phyloP scores from a whole-genome alignment of 1,139 yeast genomes.

The Yamadazyma blattariae region DNA sequence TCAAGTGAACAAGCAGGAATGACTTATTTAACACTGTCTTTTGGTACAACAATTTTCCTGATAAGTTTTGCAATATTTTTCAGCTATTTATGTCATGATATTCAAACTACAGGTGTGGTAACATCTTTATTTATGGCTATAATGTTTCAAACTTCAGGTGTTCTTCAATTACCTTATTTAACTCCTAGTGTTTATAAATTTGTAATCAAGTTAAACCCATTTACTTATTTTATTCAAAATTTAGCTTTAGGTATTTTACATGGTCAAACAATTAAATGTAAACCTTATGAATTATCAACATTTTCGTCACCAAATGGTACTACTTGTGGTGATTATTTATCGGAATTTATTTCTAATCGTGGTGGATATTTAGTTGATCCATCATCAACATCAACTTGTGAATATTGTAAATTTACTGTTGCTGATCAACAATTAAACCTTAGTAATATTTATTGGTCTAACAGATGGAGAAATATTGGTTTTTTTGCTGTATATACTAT shows the following conservation, averaged over 20 bases:
- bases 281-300: conserved; percentile 44
- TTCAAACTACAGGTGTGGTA: conserved; percentile 60
- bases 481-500: conserved; percentile 52
- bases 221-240: conserved; percentile 64
- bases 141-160: conserved; percentile 60
- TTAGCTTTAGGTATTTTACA: conserved; percentile 53
- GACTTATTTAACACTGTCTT: conserved; percentile 46
- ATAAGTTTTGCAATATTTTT: conserved; percentile 53
- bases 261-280: conserved; percentile 53
- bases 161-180: conserved; percentile 52
- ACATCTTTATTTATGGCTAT: conserved; percentile 52
- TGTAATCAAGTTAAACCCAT: conserved; percentile 70
- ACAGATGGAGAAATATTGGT: conserved; percentile 69
- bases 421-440: conserved; percentile 53
- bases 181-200: conserved; percentile 68
- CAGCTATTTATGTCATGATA: conserved; percentile 57
- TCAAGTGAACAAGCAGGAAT: conserved; percentile 53
- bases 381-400: conserved; percentile 54
- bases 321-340: conserved; percentile 58
- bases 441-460: conserved; percentile 41
- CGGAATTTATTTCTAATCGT: conserved; percentile 14
- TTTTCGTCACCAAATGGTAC: conserved; percentile 57
- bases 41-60: conserved; percentile 55
- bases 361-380: conserved; percentile 59
- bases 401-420: conserved; percentile 50